phyloP scores from a whole-genome alignment of 176 grass and related monocot genomes.

The Oryza coarctata region DNA sequence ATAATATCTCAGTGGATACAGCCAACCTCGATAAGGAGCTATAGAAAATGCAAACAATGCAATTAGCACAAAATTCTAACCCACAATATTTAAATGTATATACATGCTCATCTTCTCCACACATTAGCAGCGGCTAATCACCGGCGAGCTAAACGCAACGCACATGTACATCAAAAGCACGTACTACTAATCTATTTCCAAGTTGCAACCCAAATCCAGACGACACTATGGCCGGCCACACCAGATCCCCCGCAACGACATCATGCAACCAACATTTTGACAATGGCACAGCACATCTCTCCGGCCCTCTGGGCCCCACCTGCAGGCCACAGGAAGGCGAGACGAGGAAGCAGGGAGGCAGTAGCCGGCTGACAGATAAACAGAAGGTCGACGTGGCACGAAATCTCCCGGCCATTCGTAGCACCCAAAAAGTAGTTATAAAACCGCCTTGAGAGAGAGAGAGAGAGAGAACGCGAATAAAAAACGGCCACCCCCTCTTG shows the following conservation, averaged over 20 bases:
- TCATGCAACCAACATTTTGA: not conserved
- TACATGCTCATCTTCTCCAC: not conserved
- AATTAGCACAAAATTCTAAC: no score
- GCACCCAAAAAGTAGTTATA: not conserved
- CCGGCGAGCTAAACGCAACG: not conserved
- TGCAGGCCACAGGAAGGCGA: constrained; percentile 1
- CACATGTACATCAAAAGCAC: not conserved
- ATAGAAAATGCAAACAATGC: no score
- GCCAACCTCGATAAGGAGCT: no score
- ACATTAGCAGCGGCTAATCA: not conserved
- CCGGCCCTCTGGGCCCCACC: not conserved
- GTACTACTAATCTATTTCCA: not conserved
- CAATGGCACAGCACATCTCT: not conserved
- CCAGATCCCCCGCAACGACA: constrained; percentile 12
- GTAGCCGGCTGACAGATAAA: not conserved
- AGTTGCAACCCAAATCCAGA: not conserved
- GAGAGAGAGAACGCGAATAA: no score
- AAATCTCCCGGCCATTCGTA: constrained; percentile 7
- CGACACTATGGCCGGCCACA: not conserved
- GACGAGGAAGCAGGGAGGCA: not conserved
- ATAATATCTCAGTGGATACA: no score
- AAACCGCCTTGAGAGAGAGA: not conserved
- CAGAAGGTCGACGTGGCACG: constrained; percentile 26
- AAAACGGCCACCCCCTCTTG: not conserved
- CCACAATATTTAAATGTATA: no score